These are phyloP conservation scores for Corynespora cassiicola DNA, from an alignment of 2,329 filamentous ascomycete species.

Conservation along the genomic window DNA sequence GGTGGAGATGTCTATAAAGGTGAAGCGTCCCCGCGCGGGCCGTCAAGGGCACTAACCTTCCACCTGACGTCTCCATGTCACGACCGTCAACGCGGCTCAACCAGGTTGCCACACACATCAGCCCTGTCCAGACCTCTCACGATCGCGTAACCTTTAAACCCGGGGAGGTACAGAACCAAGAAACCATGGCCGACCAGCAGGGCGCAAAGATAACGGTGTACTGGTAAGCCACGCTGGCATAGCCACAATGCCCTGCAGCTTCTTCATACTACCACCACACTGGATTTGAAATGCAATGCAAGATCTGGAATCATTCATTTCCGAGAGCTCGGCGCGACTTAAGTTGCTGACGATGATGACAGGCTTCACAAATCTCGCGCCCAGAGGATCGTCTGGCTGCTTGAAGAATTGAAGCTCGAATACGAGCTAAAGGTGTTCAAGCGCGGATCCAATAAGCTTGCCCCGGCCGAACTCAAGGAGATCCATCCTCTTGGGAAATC, in stretches of 20 bases:
- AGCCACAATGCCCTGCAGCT: conserved; percentile 3
- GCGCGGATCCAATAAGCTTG: conserved; percentile 68
- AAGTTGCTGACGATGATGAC: conserved; percentile 8
- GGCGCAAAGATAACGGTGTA: conserved; percentile 44
- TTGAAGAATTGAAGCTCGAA: conserved; percentile 79
- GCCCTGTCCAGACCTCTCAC: too few species aligned
- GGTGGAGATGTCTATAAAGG: too few species aligned
- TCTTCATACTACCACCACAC: conserved; percentile 6
- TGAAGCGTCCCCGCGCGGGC: too few species aligned
- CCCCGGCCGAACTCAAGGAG: conserved; percentile 76
- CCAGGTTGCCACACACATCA: too few species aligned
- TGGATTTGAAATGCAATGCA: neutral
- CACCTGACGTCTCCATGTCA: too few species aligned
- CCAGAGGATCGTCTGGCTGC: conserved; percentile 83
- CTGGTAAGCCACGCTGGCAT: conserved; percentile 32
- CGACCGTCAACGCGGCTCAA: too few species aligned
- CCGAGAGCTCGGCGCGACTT: too few species aligned
- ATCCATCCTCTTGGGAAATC: conserved; percentile 89
- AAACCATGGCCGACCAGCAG: conserved; percentile 30
- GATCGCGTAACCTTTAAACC: too few species aligned
- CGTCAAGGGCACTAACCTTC: too few species aligned
- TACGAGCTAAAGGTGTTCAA: conserved; percentile 85
- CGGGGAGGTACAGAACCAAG: too few species aligned
- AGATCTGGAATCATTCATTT: conserved; percentile 8
- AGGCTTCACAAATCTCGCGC: conserved; percentile 86